phyloP scores from a whole-genome alignment of 441 rosid species.

The Hypseocharis bilobata region DNA sequence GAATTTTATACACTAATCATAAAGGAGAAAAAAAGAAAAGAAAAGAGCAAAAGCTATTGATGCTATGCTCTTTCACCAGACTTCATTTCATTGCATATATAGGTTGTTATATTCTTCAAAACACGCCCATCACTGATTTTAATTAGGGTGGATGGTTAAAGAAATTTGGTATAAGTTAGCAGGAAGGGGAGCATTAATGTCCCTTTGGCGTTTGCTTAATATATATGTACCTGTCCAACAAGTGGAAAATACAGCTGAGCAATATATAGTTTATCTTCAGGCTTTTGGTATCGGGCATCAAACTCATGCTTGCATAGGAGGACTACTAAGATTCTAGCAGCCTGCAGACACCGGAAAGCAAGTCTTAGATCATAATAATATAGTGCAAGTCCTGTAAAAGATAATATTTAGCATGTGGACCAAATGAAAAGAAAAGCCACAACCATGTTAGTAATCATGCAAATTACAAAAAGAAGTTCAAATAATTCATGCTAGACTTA shows the following conservation, averaged over 20 bases:
- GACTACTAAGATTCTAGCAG: slow-evolving; percentile 86
- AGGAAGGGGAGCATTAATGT: not conserved
- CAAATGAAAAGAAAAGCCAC: slow-evolving; percentile 3
- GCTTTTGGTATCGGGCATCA: slow-evolving; percentile 96
- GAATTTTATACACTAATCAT: not conserved
- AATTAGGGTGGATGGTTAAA: not conserved
- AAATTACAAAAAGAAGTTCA: not conserved
- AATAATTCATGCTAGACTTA: slow-evolving; percentile 22
- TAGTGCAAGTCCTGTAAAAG: slow-evolving; percentile 9
- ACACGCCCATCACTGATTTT: too few species aligned
- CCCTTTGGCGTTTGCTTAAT: not conserved
- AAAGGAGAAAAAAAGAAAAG: too few species aligned
- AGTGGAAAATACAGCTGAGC: slow-evolving; percentile 93
- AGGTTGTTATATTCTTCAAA: too few species aligned
- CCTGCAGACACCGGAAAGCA: slow-evolving; percentile 39
- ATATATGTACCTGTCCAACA: slow-evolving; percentile 69
- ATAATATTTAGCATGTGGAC: slow-evolving; percentile 4
- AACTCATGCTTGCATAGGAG: slow-evolving; percentile 94
- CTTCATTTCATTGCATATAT: not conserved
- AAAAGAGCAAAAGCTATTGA: too few species aligned
- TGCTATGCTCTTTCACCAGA: not conserved
- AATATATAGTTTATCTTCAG: slow-evolving; percentile 94
- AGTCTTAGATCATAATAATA: slow-evolving; percentile 13
- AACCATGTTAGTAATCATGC: not conserved
- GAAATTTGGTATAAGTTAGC: not conserved